These are phyloP conservation scores for Amanita rimosa DNA, from an alignment of 768 basidiomycete genomes.

Conservation along the genomic window DNA sequence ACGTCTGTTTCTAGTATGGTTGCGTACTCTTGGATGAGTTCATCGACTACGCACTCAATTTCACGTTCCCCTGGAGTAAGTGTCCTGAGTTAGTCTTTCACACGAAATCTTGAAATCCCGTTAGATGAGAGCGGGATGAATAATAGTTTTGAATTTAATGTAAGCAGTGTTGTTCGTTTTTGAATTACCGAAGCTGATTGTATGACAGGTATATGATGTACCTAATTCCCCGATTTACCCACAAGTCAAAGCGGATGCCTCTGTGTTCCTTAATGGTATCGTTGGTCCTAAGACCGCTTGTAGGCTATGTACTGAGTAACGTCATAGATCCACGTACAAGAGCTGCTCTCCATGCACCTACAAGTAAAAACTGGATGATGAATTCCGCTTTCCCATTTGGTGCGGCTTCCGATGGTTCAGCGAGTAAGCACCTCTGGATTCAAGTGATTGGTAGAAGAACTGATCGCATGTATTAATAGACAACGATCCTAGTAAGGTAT, in stretches of 20 bases:
- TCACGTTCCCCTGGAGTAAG: constrained; percentile 53
- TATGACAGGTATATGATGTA: constrained; percentile 35
- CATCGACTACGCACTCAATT: constrained; percentile 64
- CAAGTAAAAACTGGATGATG: constrained; percentile 36
- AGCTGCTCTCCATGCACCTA: constrained; percentile 58
- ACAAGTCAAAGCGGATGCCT: constrained; percentile 34
- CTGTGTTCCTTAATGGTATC: constrained; percentile 53
- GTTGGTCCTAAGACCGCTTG: not conserved
- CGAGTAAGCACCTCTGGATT: constrained; percentile 2
- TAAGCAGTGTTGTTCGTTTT: constrained; percentile 7
- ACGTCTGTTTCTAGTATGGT: constrained; percentile 32
- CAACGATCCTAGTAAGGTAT: constrained; percentile 24
- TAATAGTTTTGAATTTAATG: constrained; percentile 27
- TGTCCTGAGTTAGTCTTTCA: constrained; percentile 4
- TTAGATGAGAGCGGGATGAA: constrained; percentile 18
- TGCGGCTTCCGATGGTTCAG: not conserved
- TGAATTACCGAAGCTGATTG: not conserved
- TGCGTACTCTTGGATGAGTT: constrained; percentile 56
- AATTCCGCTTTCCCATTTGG: constrained; percentile 18
- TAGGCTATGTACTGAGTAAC: not conserved
- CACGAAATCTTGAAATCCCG: not conserved
- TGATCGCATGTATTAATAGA: constrained; percentile 15
- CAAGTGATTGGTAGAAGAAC: constrained; percentile 21
- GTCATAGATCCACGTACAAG: constrained; percentile 40
- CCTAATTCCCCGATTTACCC: constrained; percentile 43